Evolutionary conservation across 306 rosid genomes (phyloP).

Genomic region (Corylus avellana): DNA sequence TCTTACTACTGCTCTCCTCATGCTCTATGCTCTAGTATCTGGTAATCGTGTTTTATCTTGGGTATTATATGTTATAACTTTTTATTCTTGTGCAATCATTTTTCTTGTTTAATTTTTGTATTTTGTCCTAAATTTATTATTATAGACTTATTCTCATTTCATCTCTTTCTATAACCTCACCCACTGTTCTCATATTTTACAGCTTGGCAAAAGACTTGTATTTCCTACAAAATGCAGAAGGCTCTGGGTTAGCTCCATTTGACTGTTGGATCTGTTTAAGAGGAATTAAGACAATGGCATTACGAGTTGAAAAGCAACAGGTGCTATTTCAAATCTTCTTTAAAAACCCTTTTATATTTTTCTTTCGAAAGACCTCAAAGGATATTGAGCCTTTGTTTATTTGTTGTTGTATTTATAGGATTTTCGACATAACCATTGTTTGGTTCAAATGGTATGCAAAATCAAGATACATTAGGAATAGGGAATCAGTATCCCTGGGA

Average conservation of each 20-base stretch:
- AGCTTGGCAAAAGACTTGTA: conserved; percentile 84
- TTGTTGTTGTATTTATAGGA: neutral
- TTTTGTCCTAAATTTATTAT: conserved; percentile 1
- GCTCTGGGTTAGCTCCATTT: conserved; percentile 91
- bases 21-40: neutral
- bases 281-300: conserved; percentile 91
- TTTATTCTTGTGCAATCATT: conserved; percentile 6
- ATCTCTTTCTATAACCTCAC: neutral
- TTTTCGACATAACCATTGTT: neutral
- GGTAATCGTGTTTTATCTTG: conserved; percentile 10
- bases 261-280: conserved; percentile 88
- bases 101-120: neutral
- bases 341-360: conserved; percentile 13
- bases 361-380: conserved; percentile 15
- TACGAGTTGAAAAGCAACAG: conserved; percentile 93
- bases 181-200: conserved; percentile 25
- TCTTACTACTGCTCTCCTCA: neutral
- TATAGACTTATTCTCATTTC: conserved; percentile 5
- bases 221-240: conserved; percentile 89
- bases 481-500: neutral
- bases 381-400: neutral
- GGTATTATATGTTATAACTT: neutral
- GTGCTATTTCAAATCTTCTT: conserved; percentile 45
- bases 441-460: neutral
- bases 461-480: neutral